A percentile compares a stretch with the other conserved stretches of the same genome.
Evolutionary conservation across 192 early-diverging fungal species (phyloP).

Genomic region (Backusella tuberculispora): DNA sequence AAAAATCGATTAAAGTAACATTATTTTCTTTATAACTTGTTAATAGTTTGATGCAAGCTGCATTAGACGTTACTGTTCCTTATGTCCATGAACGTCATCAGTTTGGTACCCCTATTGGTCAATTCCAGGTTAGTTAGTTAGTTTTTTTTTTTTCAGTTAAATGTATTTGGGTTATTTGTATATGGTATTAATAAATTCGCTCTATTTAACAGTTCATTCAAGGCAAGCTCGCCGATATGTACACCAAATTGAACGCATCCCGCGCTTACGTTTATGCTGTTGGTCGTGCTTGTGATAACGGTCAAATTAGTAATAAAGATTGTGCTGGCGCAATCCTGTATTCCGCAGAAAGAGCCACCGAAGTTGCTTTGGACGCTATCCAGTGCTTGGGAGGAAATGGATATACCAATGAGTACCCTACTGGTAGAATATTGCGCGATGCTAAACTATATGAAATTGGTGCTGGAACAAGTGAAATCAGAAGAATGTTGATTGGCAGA

Average conservation of each 20-base stretch:
- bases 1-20: not conserved
- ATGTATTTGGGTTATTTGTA: not conserved
- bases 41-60: slow-evolving; percentile 81
- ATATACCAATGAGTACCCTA: slow-evolving; percentile 91
- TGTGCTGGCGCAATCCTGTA: slow-evolving; percentile 95
- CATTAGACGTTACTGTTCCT: slow-evolving; percentile 79
- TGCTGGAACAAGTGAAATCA: slow-evolving; percentile 94
- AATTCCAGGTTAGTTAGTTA: slow-evolving; percentile 65
- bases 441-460: slow-evolving; percentile 98
- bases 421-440: slow-evolving; percentile 87
- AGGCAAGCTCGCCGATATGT: slow-evolving; percentile 97
- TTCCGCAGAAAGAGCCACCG: slow-evolving; percentile 92
- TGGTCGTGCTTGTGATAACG: slow-evolving; percentile 82
- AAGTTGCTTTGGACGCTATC: slow-evolving; percentile 90
- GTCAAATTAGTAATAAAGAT: slow-evolving; percentile 83
- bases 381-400: slow-evolving; percentile 96
- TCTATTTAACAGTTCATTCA: slow-evolving; percentile 66
- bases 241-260: slow-evolving; percentile 92
- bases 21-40: not conserved
- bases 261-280: slow-evolving; percentile 91
- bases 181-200: not conserved
- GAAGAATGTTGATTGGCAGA: slow-evolving; percentile 90
- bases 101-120: slow-evolving; percentile 82
- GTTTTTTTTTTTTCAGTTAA: too few relatives aligned
- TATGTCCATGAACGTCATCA: slow-evolving; percentile 90